phyloP scores from a whole-genome alignment of 176 grass and related monocot species.

The Avena eriantha region DNA sequence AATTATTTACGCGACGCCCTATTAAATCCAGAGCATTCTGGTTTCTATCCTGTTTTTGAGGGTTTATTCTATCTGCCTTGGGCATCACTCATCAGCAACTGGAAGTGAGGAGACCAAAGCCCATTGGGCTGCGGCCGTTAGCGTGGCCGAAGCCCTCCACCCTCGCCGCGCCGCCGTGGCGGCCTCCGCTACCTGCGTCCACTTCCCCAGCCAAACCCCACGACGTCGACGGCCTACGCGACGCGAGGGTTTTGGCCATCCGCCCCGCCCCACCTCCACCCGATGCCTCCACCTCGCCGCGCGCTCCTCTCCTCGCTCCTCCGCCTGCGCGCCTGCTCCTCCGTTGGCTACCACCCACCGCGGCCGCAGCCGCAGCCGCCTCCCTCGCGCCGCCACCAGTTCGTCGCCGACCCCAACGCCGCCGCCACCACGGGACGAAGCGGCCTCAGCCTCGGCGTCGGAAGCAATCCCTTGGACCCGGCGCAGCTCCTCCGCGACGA shows the following conservation, averaged over 20 bases:
- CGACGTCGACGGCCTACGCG: conserved; percentile 35
- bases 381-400: conserved; percentile 46
- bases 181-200: background rate
- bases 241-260: conserved; percentile 54
- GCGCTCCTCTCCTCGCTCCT: conserved; percentile 49
- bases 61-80: too few species aligned
- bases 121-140: background rate
- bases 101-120: background rate
- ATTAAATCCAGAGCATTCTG: background rate
- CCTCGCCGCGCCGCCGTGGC: conserved; percentile 29
- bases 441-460: background rate
- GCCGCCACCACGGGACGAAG: conserved; percentile 4
- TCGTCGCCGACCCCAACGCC: conserved; percentile 46
- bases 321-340: conserved; percentile 53
- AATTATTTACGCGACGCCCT: background rate
- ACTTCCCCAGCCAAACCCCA: conserved; percentile 27
- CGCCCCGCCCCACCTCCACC: background rate
- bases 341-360: conserved; percentile 34
- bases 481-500: conserved; percentile 82
- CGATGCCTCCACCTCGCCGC: conserved; percentile 60
- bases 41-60: too few species aligned
- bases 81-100: background rate
- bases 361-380: conserved; percentile 3
- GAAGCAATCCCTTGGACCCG: conserved; percentile 57
- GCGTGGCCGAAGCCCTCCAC: background rate